Conservation (phyloP, 352 stramenopile species). For the Lagenidium giganteum region DNA sequence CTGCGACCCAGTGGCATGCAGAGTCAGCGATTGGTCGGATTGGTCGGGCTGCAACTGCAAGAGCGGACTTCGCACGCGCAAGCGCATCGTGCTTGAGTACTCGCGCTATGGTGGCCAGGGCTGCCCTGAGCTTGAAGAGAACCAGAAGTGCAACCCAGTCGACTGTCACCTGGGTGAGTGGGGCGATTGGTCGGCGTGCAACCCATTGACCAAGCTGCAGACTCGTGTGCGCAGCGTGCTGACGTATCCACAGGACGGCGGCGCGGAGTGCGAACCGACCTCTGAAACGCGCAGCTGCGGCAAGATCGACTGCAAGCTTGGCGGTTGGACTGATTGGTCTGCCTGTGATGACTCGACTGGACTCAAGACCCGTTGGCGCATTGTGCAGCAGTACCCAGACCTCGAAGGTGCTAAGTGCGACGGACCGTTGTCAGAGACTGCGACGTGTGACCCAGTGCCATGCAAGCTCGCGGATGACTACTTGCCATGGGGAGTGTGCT, state of each 20-base stretch:
- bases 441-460: too few species aligned
- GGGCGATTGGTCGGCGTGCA: neutral
- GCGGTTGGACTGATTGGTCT: slow-evolving; percentile 12
- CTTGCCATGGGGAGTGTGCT: too few species aligned
- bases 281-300: slow-evolving; percentile 2
- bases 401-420: too few species aligned
- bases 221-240: slow-evolving; percentile 2
- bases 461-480: slow-evolving; percentile 42
- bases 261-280: neutral
- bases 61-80: slow-evolving; percentile 34
- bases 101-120: slow-evolving; percentile 7
- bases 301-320: slow-evolving; percentile 10
- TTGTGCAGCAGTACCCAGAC: slow-evolving; percentile 39
- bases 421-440: too few species aligned
- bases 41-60: slow-evolving; percentile 39
- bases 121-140: slow-evolving; percentile 2
- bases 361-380: slow-evolving; percentile 11
- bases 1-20: slow-evolving; percentile 37
- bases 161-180: slow-evolving; percentile 11
- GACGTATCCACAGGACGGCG: slow-evolving; percentile 2
- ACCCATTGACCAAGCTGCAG: neutral
- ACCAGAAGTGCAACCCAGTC: slow-evolving; percentile 11
- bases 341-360: slow-evolving; percentile 4
- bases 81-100: slow-evolving; percentile 1
- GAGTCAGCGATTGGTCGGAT: slow-evolving; percentile 17